These are phyloP conservation scores for Heritiera littoralis DNA, from an alignment of 345 rosid genomes.

Conservation along the genomic window DNA sequence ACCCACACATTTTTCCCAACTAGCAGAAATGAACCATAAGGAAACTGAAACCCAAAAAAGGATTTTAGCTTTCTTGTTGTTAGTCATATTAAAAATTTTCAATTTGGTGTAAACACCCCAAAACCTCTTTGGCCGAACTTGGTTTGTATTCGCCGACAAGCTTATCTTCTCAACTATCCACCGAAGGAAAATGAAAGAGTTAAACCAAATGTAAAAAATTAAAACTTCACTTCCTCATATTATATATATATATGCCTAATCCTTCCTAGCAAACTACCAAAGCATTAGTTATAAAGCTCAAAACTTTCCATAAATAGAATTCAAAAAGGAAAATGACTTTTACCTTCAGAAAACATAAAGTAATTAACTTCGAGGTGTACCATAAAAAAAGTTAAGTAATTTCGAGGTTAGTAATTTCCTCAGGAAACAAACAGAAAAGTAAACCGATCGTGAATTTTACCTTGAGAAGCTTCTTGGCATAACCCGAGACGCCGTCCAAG, in stretches of 20 bases:
- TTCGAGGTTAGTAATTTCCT: neutral
- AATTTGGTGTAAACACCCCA: conserved; percentile 99
- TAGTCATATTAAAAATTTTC: conserved; percentile 80
- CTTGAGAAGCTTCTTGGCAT: conserved; percentile 67
- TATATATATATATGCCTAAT: neutral
- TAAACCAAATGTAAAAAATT: neutral
- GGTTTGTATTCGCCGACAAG: conserved; percentile 34
- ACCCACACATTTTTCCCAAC: neutral
- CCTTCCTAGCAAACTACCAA: neutral
- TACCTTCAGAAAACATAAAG: neutral
- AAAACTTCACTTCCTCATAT: neutral
- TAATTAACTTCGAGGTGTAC: too few species aligned
- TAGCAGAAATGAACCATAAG: neutral
- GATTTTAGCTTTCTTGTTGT: conserved; percentile 71
- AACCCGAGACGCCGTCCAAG: conserved; percentile 86
- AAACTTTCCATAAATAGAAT: neutral
- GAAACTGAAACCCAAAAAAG: neutral
- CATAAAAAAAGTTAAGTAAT: too few species aligned
- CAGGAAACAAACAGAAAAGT: conserved; percentile 4
- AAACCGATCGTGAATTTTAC: conserved; percentile 22
- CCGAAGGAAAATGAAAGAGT: neutral
- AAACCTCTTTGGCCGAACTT: conserved; percentile 76
- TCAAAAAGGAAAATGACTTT: neutral
- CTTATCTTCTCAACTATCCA: conserved; percentile 79
- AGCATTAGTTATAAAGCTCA: neutral